Base-by-base conservation (phyloP, 2,329 filamentous ascomycete species). In the Pseudogymnoascus sp. region DNA sequence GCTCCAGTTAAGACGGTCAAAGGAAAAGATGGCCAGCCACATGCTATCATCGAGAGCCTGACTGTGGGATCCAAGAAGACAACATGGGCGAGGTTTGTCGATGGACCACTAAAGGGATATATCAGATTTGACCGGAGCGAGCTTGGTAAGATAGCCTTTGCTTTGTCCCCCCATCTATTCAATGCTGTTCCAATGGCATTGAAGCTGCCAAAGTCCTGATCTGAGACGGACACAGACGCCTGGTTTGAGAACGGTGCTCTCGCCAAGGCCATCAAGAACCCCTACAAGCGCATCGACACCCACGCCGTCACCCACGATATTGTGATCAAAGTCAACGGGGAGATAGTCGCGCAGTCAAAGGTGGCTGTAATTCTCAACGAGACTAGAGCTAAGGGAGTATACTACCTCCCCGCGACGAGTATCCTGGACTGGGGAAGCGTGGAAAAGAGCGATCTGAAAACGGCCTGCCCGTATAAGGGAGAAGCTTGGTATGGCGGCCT, bases 391-490 rank as follows among this genome's bases (percentile, higher is more conserved):
- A 16, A 53, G 40, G 61, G 59, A 21, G 37, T 9, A 31, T 62
- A 62, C 36, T 62, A 62, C 37, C 18, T 62, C 28, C 61, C 61
- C 5, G 61, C 61, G 12, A 62, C 61, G n/a, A 62, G 61, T 36
- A 62, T 62, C 28, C 42, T 62, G 43, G 21, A 62, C 42, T 62
- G 61, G 61, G 61, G 61, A 34, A 18, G n/a, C 11, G 61, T 62
- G 9, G 40, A 59, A 11, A 62, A 62, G 61, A 62, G 61, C 11
- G 42, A 49, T 59, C 25, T 59, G 5, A 28, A 49, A 31, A 59
- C 85, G 0, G 73, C 77, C 56, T 89, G 86, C 70, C 86, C 87
- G 1, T 89, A 89, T 68, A 89, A 89, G 69, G 86, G 86, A 0
- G 77, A 81, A 53, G 86, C 86, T 0, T 77, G 82, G 46, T 89